Base-by-base conservation (phyloP, 495 filamentous ascomycete genomes). In the Neurospora sp. region DNA sequence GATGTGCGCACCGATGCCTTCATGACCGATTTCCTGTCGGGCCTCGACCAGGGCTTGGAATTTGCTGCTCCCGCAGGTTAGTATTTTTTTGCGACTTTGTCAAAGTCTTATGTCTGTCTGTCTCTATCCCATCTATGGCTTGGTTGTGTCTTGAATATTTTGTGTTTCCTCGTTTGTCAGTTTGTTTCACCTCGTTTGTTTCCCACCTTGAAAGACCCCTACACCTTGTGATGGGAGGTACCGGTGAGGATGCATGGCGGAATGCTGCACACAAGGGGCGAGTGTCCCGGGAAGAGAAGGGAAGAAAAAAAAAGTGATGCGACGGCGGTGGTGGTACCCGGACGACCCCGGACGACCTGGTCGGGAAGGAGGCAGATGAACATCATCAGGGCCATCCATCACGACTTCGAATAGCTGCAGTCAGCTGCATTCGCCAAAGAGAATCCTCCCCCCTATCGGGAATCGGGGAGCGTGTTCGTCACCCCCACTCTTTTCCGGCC, bases 11-110 rank as follows among this genome's bases (percentile, higher is more conserved):
- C 80, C 10, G 77, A 81, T 66, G 73, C 80, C 18, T 76, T 79
- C 59, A 75, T 84, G 75, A 80, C 79, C 42, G 84, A 86, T 40
- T 78, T 85, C 66, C 75, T 81, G 7, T 73, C 76, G 31, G 75
- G 80, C 69, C 84, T 83, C 70, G 77, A 80, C 41, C 54, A 66
- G 54, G 54, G 27, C 54, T 66, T 66, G 54, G 54, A 66, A 16
- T 66, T 66, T 18, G 27, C 54, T 35, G 54, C 54, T 66, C 54
- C 54, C 1, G 54, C 54, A 35, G 54, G 54, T 66, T 66, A 41
- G 72, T 20, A 35, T 39, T 23, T 54, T 54, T 77, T 72, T 31
- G 73, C 71, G 66, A 73, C 27, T 74, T 40, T 37, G 69, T 14
- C 31, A 7, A 14, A 69, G 69, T 41, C 69, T 39, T 14, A 39